Evolutionary conservation across 2,329 filamentous ascomycete species (phyloP), one percentile per base, ranked within the genome.

Genomic region (Aspergillus flavus): DNA sequence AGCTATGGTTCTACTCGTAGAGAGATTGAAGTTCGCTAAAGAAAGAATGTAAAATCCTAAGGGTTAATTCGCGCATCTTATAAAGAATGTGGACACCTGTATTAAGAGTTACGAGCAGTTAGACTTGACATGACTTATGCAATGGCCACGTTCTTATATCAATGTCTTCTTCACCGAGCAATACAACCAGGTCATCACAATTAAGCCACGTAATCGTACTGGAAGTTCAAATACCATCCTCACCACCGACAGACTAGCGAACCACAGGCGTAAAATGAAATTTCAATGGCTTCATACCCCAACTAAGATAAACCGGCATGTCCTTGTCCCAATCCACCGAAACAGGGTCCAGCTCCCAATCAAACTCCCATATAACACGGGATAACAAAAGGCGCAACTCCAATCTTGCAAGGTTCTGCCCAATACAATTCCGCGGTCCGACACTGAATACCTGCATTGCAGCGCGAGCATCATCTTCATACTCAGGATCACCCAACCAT

Each of bases 401-500:
- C n/a, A 46, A 23, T 4, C n/a, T 21, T 12, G 43, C 43, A 10
- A 46, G 21, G 43, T 32, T 58, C 26, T 32, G 28, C 1, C 57
- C 57, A 11, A 50, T 11, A 7, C 57, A 58, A 10, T 34, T 50
- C 12, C 57, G 43, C 28, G 45, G 57, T 0, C 57, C 57, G n/a
- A 48, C 16, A 3, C 21, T 21, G 45, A 58, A 58, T 39, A 28
- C 36, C n/a, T 58, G 57, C 19, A 50, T 32, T 16, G 57, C 57
- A 7, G 11, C 28, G 11, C 57, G 43, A 23, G 4, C 21, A 50
- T 52, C 43, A 16, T 58, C 45, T n/a, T 58, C 28, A 30, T 50
- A 36, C 23, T 50, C 21, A 19, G 43, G 28, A 50, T 50, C 43
- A 14, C 28, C 41, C n/a, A 50, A 9, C 21, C 39, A 58, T 3